Base-by-base conservation (phyloP, 768 basidiomycete genomes). In the Infundibulicybe gibba region DNA sequence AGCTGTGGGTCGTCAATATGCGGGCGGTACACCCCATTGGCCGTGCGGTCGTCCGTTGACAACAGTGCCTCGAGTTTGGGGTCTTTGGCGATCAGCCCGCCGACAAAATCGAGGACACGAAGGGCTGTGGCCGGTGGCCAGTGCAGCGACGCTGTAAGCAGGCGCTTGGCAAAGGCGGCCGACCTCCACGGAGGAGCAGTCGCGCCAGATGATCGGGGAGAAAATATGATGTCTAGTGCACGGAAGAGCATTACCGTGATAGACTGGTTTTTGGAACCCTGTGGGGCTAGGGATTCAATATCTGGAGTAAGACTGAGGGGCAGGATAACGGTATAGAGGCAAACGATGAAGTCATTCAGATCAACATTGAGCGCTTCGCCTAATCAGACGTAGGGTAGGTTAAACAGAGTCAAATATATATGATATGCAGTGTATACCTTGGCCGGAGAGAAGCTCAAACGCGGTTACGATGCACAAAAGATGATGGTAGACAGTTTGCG, bases 331-430 rank as follows among this genome's bases (percentile, higher is more conserved):
- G 81, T 72, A 70, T 95, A 98, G 8, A 99, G 77, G 19, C 81
- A 78, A 43, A 83, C 78, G 62, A 91, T 77, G 61, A 98, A 97
- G 57, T 94, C 95, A 58, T 72, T 76, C 45, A 97, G 77, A 74
- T 98, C 97, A 60, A 99, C 90, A 58, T 93, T 94, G 55, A 99
- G 76, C n/a, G 95, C 91, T 70, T 99, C 97, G 49, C 94, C 93
- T 95, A 61, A 48, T 46, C 46, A 44, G 43, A 55, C 39, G 47
- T 47, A 55, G 19, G 47, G 49, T 6, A 43, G 32, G 37, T 40
- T n/a, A n/a, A 32, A 33, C 21, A 42, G 47, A n/a, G n/a, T n/a
- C n/a, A n/a, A n/a, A n/a, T n/a, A n/a, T n/a, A n/a, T n/a, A n/a
- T n/a, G 14, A 33, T 32, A 30, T 8, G 47, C 39, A 50, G 47